Conservation (phyloP, 805 yeast species). For the Wickerhamiella kurtzmanii region DNA sequence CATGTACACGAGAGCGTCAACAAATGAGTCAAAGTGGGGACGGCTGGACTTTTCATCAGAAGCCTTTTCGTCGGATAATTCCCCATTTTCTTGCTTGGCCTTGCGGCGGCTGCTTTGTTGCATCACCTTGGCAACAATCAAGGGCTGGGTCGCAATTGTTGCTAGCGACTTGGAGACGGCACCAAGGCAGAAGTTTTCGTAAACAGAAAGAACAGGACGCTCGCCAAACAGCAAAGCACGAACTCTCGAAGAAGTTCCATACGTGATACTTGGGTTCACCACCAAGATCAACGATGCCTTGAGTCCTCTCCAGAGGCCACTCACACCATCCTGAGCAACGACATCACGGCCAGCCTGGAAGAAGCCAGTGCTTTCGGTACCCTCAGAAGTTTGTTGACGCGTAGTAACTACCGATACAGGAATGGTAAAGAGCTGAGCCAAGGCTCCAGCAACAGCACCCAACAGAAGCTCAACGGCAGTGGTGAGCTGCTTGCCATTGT, state of each 20-base stretch:
- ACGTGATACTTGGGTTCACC: conserved; percentile 74
- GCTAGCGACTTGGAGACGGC: conserved; percentile 73
- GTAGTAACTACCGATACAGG: conserved; percentile 70
- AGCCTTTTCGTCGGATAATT: conserved; percentile 2
- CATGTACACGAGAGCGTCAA: conserved; percentile 47
- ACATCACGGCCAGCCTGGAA: conserved; percentile 37
- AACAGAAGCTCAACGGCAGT: conserved; percentile 57
- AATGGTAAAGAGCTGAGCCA: conserved; percentile 65
- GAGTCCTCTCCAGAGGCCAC: conserved; percentile 73
- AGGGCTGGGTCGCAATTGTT: conserved; percentile 68
- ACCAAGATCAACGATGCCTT: conserved; percentile 69
- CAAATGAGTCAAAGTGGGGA: conserved; percentile 37
- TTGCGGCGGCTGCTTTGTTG: conserved; percentile 37
- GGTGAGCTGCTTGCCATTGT: conserved; percentile 26
- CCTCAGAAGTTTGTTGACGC: conserved; percentile 32
- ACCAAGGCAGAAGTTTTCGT: conserved; percentile 58
- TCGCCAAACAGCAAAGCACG: conserved; percentile 36
- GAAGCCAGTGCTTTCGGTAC: conserved; percentile 24
- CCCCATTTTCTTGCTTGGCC: conserved; percentile 24
- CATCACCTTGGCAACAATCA: conserved; percentile 73
- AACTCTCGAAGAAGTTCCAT: conserved; percentile 64
- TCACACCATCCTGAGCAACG: conserved; percentile 46
- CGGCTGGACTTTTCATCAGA: conserved; percentile 18
- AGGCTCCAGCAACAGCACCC: conserved; percentile 72
- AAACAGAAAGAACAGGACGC: conserved; percentile 36